Base-by-base conservation (phyloP, 2,329 filamentous ascomycete genomes). In the Ascochyta pisi region DNA sequence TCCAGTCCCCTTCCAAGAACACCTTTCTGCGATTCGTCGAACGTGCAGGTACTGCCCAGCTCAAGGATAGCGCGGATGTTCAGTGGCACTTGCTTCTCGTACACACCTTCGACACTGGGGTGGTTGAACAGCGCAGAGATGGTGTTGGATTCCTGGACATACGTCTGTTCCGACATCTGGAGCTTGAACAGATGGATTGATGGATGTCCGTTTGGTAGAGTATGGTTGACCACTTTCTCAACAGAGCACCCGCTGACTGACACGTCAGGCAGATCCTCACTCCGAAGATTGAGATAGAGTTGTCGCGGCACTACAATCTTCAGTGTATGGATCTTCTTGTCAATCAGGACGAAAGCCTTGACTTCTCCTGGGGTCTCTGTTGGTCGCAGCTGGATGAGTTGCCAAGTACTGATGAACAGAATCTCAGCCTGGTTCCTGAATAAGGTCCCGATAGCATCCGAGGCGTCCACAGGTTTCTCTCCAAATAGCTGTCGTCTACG, bases 151-250 rank as follows among this genome's bases (percentile, higher is more conserved):
- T 98, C 91, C 40, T 88, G 86, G 58, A 96, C 86, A 76, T 96
- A 99, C 0, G 90, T 83, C 52, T 95, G 89, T 74, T 99, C 95
- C 0, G 91, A 84, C 76, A 99, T 91, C 0, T 89, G 93, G 34
- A 99, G 83, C 78, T 93, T 96, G 83, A 98, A 98, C 4, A 99
- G 82, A 78, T 99, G 92, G 4, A 91, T 89, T 0, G 94, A 98
- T 3, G 91, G 88, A 75, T 98, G 95, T 0, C 95, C 95, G 67
- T 99, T 99, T 0, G 95, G 95, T 7, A 99, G 81, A 3, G 91
- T 96, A 75, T 96, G 90, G 68, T 89, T 95, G 68, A 96, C 90
- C 66, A 97, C 92, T 70, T 97, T 96, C 73, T 99, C 92, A 0
- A 95, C 94, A 35, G 89, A 85, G 70, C 94, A 97, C 1, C 89